Base-by-base conservation (phyloP, 2,329 filamentous ascomycete genomes). In the Chrysosporium queenslandicum region DNA sequence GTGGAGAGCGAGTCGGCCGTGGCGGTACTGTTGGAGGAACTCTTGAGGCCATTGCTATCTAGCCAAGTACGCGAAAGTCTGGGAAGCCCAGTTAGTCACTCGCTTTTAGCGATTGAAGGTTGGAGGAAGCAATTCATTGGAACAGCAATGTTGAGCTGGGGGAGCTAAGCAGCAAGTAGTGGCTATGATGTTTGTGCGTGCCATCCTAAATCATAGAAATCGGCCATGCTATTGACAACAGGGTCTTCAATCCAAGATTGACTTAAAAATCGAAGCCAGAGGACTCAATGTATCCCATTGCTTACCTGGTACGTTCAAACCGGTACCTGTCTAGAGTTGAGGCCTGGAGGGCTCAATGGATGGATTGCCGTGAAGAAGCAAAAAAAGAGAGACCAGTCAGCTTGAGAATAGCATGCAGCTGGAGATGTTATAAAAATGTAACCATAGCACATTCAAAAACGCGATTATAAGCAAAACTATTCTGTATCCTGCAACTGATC, bases 1-100 rank as follows among this genome's bases (percentile, higher is more conserved):
- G 57, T 77, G 66, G 36, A 71, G 68, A 40, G 77, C 72, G 47
- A 64, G 66, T 58, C 67, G 63, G 58, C 63, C 62, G 60, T 57
- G 23, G 57, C 46, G 61, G 56, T 55, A 61, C 57, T 29, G 40
- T 34, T 23, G 50, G 50, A 25, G 50, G 46, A 7, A 41, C 61
- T 63, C 58, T 72, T 65, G 57, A 30, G 32, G 55, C 50, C 55
- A 56, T n/a, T n/a, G n/a, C n/a, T n/a, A n/a, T n/a, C n/a, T n/a
- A n/a, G n/a, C n/a, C n/a, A n/a, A n/a, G n/a, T n/a, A n/a, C n/a
- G n/a, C n/a, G n/a, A n/a, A n/a, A n/a, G n/a, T n/a, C n/a, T n/a
- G n/a, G n/a, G n/a, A n/a, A n/a, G n/a, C n/a, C n/a, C n/a, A n/a
- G n/a, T n/a, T n/a, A n/a, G n/a, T n/a, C n/a, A n/a, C n/a, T n/a